Conservation (phyloP, 2,329 filamentous ascomycete genomes). For the Hymenoscyphus fructigenus region DNA sequence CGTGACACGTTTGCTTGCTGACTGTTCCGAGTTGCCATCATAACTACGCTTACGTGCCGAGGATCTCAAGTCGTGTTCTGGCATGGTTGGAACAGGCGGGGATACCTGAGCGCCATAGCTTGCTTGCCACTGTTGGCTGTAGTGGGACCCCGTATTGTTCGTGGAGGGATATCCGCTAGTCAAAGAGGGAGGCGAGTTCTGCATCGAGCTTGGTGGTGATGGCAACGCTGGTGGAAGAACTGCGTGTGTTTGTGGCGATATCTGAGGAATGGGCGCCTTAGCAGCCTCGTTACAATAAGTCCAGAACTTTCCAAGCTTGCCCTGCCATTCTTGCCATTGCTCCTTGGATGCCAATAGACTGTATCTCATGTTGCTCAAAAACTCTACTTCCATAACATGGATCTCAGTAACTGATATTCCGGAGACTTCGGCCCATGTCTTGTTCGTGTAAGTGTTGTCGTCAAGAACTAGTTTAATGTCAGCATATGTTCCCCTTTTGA, state of each 20-base stretch:
- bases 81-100: conserved; percentile 36
- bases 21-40: conserved; percentile 54
- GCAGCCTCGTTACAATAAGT: conserved; percentile 53
- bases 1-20: conserved; percentile 50
- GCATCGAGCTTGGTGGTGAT: conserved; percentile 50
- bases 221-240: conserved; percentile 45
- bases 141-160: conserved; percentile 24
- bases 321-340: conserved; percentile 86
- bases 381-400: conserved; percentile 99
- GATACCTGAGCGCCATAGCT: conserved; percentile 39
- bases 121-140: conserved; percentile 35
- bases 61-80: conserved; percentile 40
- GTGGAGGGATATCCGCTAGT: conserved; percentile 37
- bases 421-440: conserved; percentile 98
- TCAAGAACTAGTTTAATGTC: conserved; percentile 66
- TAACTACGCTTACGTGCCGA: conserved; percentile 55
- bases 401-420: conserved; percentile 92
- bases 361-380: conserved; percentile 97
- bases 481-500: conserved; percentile 13
- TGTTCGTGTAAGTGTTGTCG: conserved; percentile 99
- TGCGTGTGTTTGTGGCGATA: conserved; percentile 34
- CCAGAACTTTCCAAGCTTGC: conserved; percentile 77
- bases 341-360: conserved; percentile 81
- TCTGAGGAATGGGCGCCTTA: conserved; percentile 27
- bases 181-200: conserved; percentile 47